A percentile compares a stretch with the other conserved stretches of the same genome.
These are phyloP conservation scores for Scutellaria minor DNA, from an alignment of 257 asterid species.

Conservation along the genomic window DNA sequence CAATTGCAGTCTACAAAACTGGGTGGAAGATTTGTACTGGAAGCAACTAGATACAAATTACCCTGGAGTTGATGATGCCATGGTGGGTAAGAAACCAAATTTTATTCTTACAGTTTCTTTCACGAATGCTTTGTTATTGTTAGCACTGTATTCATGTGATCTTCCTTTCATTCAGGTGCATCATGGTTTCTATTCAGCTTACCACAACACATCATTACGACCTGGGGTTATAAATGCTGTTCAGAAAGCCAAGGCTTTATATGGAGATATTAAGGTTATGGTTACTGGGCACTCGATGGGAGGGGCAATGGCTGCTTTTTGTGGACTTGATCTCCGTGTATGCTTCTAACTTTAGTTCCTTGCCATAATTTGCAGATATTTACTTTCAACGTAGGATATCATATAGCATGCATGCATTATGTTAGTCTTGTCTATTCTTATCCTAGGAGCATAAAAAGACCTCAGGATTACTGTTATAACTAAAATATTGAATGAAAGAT, in stretches of 20 bases:
- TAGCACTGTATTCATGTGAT: slow-evolving; percentile 2
- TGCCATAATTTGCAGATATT: not conserved
- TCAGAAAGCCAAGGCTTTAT: slow-evolving; percentile 54
- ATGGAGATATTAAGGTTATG: slow-evolving; percentile 68
- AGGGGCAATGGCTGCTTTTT: slow-evolving; percentile 96
- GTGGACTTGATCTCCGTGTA: slow-evolving; percentile 92
- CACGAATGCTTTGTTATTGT: not conserved
- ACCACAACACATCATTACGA: slow-evolving; percentile 82
- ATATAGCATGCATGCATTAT: no score
- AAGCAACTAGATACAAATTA: slow-evolving; percentile 89
- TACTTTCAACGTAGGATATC: no score
- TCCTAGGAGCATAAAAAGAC: no score
- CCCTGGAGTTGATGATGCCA: slow-evolving; percentile 90
- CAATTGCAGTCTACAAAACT: slow-evolving; percentile 74
- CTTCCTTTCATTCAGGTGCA: slow-evolving; percentile 67
- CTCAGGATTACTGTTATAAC: no score
- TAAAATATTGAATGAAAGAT: no score
- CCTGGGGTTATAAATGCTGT: slow-evolving; percentile 75
- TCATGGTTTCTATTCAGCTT: slow-evolving; percentile 93
- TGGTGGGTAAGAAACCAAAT: slow-evolving; percentile 52
- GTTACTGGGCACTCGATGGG: slow-evolving; percentile 99
- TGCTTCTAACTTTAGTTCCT: slow-evolving; percentile 25
- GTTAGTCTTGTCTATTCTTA: no score
- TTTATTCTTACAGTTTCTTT: slow-evolving; percentile 12
- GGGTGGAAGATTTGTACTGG: slow-evolving; percentile 98